Conservation (phyloP, 495 filamentous ascomycete species). For the Cudoniella acicularis region DNA sequence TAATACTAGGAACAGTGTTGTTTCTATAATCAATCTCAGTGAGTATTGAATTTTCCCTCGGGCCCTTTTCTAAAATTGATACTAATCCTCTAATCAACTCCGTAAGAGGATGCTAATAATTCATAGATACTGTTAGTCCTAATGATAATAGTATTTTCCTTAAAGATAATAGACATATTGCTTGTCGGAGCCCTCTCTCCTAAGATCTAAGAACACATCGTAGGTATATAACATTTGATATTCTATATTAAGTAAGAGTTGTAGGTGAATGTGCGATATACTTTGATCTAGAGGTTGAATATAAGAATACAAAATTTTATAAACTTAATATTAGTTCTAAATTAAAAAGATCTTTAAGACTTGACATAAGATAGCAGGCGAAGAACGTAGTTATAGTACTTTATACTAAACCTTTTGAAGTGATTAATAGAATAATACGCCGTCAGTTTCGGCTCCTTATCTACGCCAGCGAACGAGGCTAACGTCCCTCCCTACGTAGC, state of each 20-base stretch:
- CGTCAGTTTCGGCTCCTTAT: conserved; percentile 2
- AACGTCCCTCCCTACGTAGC: no score
- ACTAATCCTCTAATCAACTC: conserved; percentile 2
- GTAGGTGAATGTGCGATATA: not conserved
- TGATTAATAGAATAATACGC: conserved; percentile 5
- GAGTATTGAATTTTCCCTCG: conserved; percentile 3
- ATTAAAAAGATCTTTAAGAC: conserved; percentile 4
- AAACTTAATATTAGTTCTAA: conserved; percentile 2
- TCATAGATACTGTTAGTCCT: conserved; percentile 3
- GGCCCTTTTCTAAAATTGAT: not conserved
- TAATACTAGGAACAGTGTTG: conserved; percentile 1
- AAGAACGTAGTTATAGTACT: conserved; percentile 2
- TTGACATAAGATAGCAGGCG: conserved; percentile 2
- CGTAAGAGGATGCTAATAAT: conserved; percentile 5
- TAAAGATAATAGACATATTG: conserved; percentile 3
- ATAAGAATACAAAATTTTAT: conserved; percentile 6
- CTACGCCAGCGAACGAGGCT: conserved; percentile 3
- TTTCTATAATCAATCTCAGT: conserved; percentile 6
- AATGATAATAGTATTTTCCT: conserved; percentile 6
- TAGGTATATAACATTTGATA: conserved; percentile 6
- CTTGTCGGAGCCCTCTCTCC: conserved; percentile 4
- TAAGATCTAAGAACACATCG: conserved; percentile 5
- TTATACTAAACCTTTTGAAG: conserved; percentile 4
- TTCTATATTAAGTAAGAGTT: conserved; percentile 1
- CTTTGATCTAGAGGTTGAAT: conserved; percentile 2